These are phyloP conservation scores for Protoeuglena noctilucae DNA, from an alignment of 139 green algal species.

Conservation along the genomic window DNA sequence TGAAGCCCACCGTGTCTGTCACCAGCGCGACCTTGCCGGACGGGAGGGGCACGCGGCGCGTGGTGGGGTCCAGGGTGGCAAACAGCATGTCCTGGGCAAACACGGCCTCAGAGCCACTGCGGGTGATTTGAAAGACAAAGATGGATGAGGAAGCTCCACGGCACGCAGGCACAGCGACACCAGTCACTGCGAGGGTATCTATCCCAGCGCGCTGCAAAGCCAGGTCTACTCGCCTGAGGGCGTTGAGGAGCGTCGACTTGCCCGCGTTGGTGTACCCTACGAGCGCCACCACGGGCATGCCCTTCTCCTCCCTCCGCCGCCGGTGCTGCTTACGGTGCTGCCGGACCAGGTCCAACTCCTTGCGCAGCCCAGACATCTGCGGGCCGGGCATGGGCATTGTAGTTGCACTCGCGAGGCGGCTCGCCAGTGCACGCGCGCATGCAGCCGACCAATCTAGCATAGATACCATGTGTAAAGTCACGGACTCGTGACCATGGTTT, in stretches of 20 bases:
- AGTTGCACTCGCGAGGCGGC: conserved; percentile 4
- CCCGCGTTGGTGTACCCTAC: conserved; percentile 95
- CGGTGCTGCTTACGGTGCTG: conserved; percentile 22
- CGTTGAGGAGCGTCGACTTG: conserved; percentile 25
- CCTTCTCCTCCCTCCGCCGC: conserved; percentile 11
- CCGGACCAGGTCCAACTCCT: conserved; percentile 40
- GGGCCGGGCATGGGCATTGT: background rate
- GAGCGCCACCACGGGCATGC: conserved; percentile 72
- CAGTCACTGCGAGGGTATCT: too few relatives aligned
- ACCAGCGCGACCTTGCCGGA: conserved; percentile 46
- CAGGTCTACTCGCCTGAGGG: too few relatives aligned
- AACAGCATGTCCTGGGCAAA: conserved; percentile 93
- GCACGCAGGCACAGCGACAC: too few relatives aligned
- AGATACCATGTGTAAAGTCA: too few relatives aligned
- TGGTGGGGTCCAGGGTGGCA: conserved; percentile 95
- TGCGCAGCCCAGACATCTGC: conserved; percentile 25
- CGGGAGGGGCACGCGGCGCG: conserved; percentile 51
- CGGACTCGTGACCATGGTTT: too few relatives aligned
- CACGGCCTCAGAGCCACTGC: conserved; percentile 27
- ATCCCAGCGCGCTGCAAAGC: too few relatives aligned
- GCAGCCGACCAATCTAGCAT: too few relatives aligned
- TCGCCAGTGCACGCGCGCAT: conserved; percentile 23
- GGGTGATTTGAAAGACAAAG: too few relatives aligned
- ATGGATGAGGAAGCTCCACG: too few relatives aligned
- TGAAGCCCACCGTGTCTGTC: conserved; percentile 49